Base-by-base conservation (phyloP, 169 alveolate species). In the Condylostoma magnum region DNA sequence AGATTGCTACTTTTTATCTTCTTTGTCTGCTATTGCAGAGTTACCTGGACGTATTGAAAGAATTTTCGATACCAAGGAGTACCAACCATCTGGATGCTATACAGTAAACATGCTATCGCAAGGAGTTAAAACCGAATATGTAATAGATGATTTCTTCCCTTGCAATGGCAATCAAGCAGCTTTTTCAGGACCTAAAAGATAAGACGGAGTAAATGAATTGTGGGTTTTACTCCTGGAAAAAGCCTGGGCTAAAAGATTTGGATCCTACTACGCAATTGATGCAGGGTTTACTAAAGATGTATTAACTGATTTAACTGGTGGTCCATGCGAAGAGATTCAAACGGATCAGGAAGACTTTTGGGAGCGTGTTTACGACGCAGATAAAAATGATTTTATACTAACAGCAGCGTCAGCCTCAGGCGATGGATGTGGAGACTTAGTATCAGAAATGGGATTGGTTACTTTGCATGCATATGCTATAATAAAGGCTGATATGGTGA, bases 381-480 rank as follows among this genome's bases (percentile, higher is more conserved):
- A 83, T 51, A 65, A 72, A 6, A 82, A 83, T 36, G 77, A 81
- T 44, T 90, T 78, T 63, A 80, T 90, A 27, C 46, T 67, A n/a
- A 25, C 70, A 69, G 75, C 84, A n/a, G 80, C 82, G 0, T 75
- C 82, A 6, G 51, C 80, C 1, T 65, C 83, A 53, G 84, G 85
- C 22, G 85, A 84, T 43, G 84, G 87, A 1, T 79, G 86, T 44
- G 75, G 80, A 34, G 87, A 80, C 58, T 48, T 67, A n/a, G 76
- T 84, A 15, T 89, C 84, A 48, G 72, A 72, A 25, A 57, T 85
- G 76, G 96, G 96, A 10, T 69, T 90, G 15, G 80, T 87, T 10
- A 86, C 88, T 20, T 73, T 79, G 1, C 97, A 92, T 79, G 93
- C 95, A 28, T 92, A 92, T 80, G 90, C 95, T 60, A 65, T 92